Evolutionary conservation across 768 basidiomycete genomes (phyloP), one percentile per base, ranked within the genome.

Genomic region (Astraeus odoratus): DNA sequence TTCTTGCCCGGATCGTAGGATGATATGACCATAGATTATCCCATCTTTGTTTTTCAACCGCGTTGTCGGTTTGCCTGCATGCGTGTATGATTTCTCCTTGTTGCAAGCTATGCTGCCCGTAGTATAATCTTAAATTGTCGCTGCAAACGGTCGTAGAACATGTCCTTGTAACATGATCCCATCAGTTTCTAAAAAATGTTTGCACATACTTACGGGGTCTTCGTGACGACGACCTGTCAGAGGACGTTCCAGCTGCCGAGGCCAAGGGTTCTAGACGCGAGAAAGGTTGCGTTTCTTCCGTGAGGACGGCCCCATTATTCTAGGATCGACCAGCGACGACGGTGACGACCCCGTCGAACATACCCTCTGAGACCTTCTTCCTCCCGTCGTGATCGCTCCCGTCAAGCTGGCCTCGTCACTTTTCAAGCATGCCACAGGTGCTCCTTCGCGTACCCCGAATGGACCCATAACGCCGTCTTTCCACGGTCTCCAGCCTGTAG

Each of bases 361-460:
- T n/a, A n/a, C n/a, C n/a, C n/a, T n/a, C n/a, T n/a, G n/a, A n/a
- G n/a, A n/a, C 26, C 34, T 20, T 33, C 27, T 43, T 22, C 30
- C 24, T 5, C 22, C 38, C 35, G 25, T 36, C 27, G 23, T 9
- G 29, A n/a, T 29, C 25, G 40, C 13, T 35, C 41, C 36, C 42
- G 46, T 61, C 78, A 79, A 65, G 63, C 77, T 83, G 81, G 81
- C 81, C 55, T 80, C 76, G n/a, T n/a, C n/a, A 46, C 66, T 84
- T 66, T 80, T 83, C 58, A 77, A 72, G 51, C 70, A 74, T 61
- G 65, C 70, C 64, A 68, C 65, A 33, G 37, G 37, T 15, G 59
- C 65, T 39, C 53, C 72, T 48, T 67, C 67, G 55, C 69, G 73
- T 53, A 63, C 70, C 37, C 63, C 69, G 46, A 65, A n/a, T 65